Base-by-base conservation (phyloP, 208 protist genomes). In the Acanthamoeba comandoni region DNA sequence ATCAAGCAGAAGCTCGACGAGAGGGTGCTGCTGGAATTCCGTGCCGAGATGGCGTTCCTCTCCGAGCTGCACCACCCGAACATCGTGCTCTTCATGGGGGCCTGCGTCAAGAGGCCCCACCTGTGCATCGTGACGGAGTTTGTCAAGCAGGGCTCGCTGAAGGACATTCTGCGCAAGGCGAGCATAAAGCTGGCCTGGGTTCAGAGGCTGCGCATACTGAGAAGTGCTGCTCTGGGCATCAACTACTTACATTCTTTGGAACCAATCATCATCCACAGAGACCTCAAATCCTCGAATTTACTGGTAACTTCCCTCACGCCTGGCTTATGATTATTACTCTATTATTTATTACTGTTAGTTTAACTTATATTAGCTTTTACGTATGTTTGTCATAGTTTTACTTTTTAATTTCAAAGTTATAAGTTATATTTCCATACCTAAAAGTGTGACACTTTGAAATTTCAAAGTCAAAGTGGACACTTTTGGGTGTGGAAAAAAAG, bases 181-280 rank as follows among this genome's bases (percentile, higher is more conserved):
- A n/a, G n/a, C n/a, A 43, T 43, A 1, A 22, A 65, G 58, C 5
- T 65, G 58, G 2, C 58, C 2, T 65, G 58, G 58, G 4, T 29
- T 1, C 58, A 29, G 4, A 0, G 58, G 1, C 4, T 65, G 58
- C 1, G 24, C 2, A 65, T 65, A 4, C 4, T 26, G 24, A 22
- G 5, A 4, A 65, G 58, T 26, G 24, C 24, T 8, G 58, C 58
- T 0, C 58, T 65, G n/a, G 58, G 58, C 2, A 22, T 65, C 58
- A 22, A 65, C 58, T 65, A 65, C 5, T 26, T 65, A 4, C 58
- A 65, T 4, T 1, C 58, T 22, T 4, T 65, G 58, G 5, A 65
- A 8, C 58, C 75, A 48, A 24, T 86, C 15, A 86, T 86, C 52
- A 43, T 86, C 7, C 77, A 86, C 43, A 52, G 77, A 13, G 77